These are phyloP conservation scores for Thielaviopsis ethacetica DNA, from an alignment of 2,329 filamentous ascomycete species.

Conservation along the genomic window DNA sequence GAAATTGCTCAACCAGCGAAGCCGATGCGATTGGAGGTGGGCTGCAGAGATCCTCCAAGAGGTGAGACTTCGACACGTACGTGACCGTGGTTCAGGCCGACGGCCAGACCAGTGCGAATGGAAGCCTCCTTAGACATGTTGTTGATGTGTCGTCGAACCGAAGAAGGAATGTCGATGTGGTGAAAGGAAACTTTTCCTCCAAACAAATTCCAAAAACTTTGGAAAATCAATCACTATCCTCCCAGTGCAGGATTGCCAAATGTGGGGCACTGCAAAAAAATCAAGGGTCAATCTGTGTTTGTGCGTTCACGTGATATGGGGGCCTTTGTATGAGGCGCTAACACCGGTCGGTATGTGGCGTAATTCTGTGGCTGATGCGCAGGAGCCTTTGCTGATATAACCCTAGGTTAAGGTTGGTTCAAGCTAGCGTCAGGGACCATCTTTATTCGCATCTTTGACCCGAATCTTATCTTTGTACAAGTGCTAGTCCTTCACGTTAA, in stretches of 20 bases:
- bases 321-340: not conserved
- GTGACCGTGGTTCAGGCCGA: slow-evolving; percentile 48
- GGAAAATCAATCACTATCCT: slow-evolving; percentile 3
- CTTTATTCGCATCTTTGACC: too few species aligned
- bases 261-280: slow-evolving; percentile 3
- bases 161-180: slow-evolving; percentile 16
- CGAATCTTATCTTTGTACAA: too few species aligned
- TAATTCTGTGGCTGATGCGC: not conserved
- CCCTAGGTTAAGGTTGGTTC: too few species aligned
- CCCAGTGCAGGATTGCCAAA: not conserved
- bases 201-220: slow-evolving; percentile 1
- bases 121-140: slow-evolving; percentile 44
- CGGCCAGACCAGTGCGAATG: slow-evolving; percentile 40
- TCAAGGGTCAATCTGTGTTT: not conserved
- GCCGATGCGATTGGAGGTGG: slow-evolving; percentile 5
- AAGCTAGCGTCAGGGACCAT: too few species aligned
- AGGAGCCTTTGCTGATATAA: too few species aligned
- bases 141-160: slow-evolving; percentile 18
- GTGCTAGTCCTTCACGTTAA: too few species aligned
- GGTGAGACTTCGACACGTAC: slow-evolving; percentile 51
- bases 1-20: not conserved
- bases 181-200: slow-evolving; percentile 13
- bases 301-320: not conserved
- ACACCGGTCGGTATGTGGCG: not conserved
- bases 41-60: slow-evolving; percentile 56